Evolutionary conservation across 208 protist genomes (phyloP).

Genomic region (Wallacemonas sp.): DNA sequence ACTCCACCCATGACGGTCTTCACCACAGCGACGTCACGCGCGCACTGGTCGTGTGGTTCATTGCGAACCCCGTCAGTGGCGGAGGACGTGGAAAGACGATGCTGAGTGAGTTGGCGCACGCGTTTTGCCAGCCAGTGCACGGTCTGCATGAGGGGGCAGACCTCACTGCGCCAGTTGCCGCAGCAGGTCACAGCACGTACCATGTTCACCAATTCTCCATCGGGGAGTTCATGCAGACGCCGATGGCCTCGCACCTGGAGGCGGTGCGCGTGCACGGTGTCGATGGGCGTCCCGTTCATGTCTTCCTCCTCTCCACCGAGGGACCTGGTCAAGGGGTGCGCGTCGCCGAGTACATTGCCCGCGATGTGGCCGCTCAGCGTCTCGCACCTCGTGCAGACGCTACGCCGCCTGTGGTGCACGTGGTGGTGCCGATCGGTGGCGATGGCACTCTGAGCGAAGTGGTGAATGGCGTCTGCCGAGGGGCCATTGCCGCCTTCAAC

Average conservation of each 20-base stretch:
- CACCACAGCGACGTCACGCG: too few species aligned
- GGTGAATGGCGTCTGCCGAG: conserved; percentile 71
- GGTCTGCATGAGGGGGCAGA: too few species aligned
- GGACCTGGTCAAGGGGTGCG: neutral
- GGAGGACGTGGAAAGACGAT: conserved; percentile 29
- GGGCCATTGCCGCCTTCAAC: conserved; percentile 38
- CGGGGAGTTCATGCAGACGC: neutral
- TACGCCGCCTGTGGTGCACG: conserved; percentile 14
- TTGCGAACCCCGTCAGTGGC: conserved; percentile 68
- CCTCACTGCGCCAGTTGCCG: too few species aligned
- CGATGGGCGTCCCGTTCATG: neutral
- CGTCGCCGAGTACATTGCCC: conserved; percentile 1
- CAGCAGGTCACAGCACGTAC: too few species aligned
- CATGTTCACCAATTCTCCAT: neutral
- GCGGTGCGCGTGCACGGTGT: neutral
- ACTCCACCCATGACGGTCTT: too few species aligned
- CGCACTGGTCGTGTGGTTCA: conserved; percentile 40
- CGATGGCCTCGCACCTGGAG: neutral
- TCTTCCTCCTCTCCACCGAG: conserved; percentile 15
- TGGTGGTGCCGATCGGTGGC: conserved; percentile 69
- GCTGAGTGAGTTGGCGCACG: neutral
- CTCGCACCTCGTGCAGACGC: neutral
- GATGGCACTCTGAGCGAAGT: conserved; percentile 84
- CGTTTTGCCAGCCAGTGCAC: neutral
- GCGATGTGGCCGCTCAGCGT: conserved; percentile 1